These are phyloP conservation scores for Tilletia walkeri DNA, from an alignment of 1,284 basidiomycete species.

Conservation along the genomic window DNA sequence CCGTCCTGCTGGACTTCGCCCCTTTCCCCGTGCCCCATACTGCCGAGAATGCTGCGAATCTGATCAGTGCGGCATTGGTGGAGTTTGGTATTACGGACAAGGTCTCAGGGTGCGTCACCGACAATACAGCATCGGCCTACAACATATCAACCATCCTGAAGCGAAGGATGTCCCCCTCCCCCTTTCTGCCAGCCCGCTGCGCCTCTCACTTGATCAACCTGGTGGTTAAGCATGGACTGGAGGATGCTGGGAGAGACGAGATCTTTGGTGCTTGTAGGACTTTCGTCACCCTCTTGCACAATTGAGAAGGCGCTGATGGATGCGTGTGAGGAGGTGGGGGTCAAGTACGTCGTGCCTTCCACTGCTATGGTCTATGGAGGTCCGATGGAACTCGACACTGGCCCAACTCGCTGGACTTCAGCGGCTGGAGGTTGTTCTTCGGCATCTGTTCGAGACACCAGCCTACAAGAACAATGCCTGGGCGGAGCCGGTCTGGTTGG, in stretches of 20 bases:
- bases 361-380: neutral
- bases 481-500: neutral
- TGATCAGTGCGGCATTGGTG: neutral
- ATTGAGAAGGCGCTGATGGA: neutral
- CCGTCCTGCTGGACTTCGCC: neutral
- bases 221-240: neutral
- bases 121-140: neutral
- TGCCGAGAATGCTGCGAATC: neutral
- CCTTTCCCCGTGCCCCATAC: neutral
- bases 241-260: neutral
- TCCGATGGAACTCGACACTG: neutral
- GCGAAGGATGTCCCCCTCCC: neutral
- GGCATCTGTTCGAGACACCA: neutral
- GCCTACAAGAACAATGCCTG: neutral
- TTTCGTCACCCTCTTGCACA: neutral
- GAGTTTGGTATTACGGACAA: neutral
- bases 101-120: neutral
- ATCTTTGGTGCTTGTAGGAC: neutral
- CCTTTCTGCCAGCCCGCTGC: neutral
- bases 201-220: slow-evolving; percentile 5
- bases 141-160: neutral
- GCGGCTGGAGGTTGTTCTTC: neutral
- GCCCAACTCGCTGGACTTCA: neutral
- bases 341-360: neutral
- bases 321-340: neutral